A percentile compares a stretch with the other conserved stretches of the same genome.
Conservation (phyloP, 495 filamentous ascomycete genomes). For the Trichoderma gamsii region DNA sequence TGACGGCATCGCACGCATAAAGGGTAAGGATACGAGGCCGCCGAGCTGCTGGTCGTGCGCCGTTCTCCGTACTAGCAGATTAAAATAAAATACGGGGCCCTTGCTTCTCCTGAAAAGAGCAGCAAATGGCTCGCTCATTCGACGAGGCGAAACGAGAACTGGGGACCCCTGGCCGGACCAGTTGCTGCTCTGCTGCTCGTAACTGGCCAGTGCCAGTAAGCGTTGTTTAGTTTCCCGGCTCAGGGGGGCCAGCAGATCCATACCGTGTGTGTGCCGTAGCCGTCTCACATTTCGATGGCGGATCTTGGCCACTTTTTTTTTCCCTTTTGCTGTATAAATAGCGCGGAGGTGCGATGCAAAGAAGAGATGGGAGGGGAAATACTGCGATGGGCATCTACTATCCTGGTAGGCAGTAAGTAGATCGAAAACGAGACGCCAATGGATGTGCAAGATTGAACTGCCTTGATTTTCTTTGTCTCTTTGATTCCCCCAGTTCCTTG, state of each 20-base stretch:
- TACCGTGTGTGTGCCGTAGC: background rate
- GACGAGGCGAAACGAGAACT: slow-evolving; percentile 9
- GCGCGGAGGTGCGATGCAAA: too few relatives aligned
- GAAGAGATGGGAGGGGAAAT: too few relatives aligned
- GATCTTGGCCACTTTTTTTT: background rate
- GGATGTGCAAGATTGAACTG: too few relatives aligned
- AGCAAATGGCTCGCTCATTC: slow-evolving; percentile 2
- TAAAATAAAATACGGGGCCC: slow-evolving; percentile 13
- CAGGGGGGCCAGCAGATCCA: background rate
- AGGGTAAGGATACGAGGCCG: background rate
- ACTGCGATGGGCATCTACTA: too few relatives aligned
- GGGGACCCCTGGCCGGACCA: background rate
- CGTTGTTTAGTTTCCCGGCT: background rate
- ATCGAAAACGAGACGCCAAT: too few relatives aligned
- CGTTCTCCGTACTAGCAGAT: background rate
- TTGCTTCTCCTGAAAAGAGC: slow-evolving; percentile 7
- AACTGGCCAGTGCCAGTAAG: background rate
- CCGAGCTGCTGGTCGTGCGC: background rate
- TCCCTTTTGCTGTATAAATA: too few relatives aligned
- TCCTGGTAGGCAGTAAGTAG: too few relatives aligned
- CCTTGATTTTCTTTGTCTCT: too few relatives aligned
- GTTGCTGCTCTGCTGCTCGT: background rate
- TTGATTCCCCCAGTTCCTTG: too few relatives aligned
- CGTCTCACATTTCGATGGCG: background rate
- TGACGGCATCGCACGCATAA: background rate